phyloP scores from a whole-genome alignment of 2,329 filamentous ascomycete genomes.

The Aspergillus jensenii region DNA sequence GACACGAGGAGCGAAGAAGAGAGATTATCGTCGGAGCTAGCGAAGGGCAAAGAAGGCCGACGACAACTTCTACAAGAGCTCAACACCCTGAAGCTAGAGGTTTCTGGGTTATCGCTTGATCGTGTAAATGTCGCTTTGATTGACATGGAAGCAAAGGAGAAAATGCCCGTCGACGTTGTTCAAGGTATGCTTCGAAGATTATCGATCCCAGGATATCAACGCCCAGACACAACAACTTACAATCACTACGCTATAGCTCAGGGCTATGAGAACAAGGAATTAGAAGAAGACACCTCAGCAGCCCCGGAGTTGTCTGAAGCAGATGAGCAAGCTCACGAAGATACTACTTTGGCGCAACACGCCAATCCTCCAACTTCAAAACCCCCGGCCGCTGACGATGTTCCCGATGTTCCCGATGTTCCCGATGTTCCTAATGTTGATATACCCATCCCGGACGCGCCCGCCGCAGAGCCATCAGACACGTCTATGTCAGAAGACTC shows the following conservation, averaged over 20 bases:
- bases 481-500: constrained; percentile 29
- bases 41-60: constrained; percentile 43
- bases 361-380: background rate
- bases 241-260: constrained; percentile 2
- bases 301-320: background rate
- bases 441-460: constrained; percentile 11
- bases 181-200: constrained; percentile 21
- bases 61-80: constrained; percentile 49
- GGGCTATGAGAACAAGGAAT: background rate
- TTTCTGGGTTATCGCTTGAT: constrained; percentile 46
- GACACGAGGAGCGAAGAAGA: constrained; percentile 37
- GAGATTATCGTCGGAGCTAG: constrained; percentile 46
- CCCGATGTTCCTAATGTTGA: constrained; percentile 9
- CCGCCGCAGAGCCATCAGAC: constrained; percentile 17
- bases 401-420: constrained; percentile 6
- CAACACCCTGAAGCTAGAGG: constrained; percentile 49
- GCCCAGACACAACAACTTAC: constrained; percentile 3
- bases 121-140: constrained; percentile 41
- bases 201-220: background rate
- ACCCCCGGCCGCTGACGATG: background rate
- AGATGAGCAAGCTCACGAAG: background rate
- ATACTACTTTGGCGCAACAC: background rate
- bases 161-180: constrained; percentile 9
- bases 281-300: background rate
- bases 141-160: constrained; percentile 20